A percentile compares a stretch with the other conserved stretches of the same genome.
These are phyloP conservation scores for Yueomyces sp. DNA, from an alignment of 805 yeast genomes.

Conservation along the genomic window DNA sequence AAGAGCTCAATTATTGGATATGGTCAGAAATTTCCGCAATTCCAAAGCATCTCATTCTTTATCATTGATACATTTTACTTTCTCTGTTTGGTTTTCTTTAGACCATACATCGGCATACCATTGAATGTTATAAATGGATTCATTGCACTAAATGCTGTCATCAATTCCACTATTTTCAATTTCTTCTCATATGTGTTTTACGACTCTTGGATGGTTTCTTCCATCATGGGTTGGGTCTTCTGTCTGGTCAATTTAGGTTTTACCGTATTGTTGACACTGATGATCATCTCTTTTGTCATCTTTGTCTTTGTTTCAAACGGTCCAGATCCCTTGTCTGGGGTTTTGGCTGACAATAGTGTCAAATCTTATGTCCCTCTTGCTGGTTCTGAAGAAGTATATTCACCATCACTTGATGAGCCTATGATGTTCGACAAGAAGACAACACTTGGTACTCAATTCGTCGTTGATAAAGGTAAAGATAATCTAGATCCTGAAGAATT, in stretches of 20 bases:
- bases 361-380: too few species aligned
- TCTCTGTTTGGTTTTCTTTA: slow-evolving; percentile 42
- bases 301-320: neutral
- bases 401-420: too few species aligned
- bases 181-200: slow-evolving; percentile 78
- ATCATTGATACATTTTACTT: slow-evolving; percentile 63
- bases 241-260: slow-evolving; percentile 36
- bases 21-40: slow-evolving; percentile 67
- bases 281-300: neutral
- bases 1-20: slow-evolving; percentile 66
- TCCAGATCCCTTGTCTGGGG: neutral
- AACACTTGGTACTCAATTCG: neutral
- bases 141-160: slow-evolving; percentile 54
- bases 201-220: slow-evolving; percentile 66
- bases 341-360: neutral
- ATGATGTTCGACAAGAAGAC: neutral
- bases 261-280: neutral
- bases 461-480: too few species aligned
- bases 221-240: slow-evolving; percentile 86
- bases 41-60: slow-evolving; percentile 67
- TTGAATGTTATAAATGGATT: slow-evolving; percentile 65
- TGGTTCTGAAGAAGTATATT: too few species aligned
- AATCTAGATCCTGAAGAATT: too few species aligned
- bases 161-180: slow-evolving; percentile 73
- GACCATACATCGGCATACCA: slow-evolving; percentile 71